Conservation (phyloP, 805 yeast genomes). For the Yarrowia phangngaensis region DNA sequence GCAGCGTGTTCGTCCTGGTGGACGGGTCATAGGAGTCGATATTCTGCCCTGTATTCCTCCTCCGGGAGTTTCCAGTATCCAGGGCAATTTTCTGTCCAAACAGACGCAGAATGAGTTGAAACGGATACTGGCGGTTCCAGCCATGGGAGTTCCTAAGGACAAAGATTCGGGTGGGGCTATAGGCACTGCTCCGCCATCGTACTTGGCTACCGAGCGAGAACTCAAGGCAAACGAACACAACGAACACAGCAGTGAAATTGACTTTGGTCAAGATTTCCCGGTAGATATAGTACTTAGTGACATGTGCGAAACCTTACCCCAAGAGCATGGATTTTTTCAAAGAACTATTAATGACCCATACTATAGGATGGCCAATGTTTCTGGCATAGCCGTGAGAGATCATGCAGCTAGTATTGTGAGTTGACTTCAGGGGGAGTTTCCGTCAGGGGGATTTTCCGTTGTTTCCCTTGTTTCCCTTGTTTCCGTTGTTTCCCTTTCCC, state of each 20-base stretch:
- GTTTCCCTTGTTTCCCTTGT: not conserved
- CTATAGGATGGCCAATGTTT: slow-evolving; percentile 88
- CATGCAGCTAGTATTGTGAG: slow-evolving; percentile 73
- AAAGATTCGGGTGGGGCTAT: slow-evolving; percentile 26
- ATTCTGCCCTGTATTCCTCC: slow-evolving; percentile 78
- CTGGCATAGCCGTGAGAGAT: slow-evolving; percentile 77
- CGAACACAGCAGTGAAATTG: slow-evolving; percentile 19
- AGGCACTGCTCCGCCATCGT: slow-evolving; percentile 27
- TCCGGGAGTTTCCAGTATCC: slow-evolving; percentile 69
- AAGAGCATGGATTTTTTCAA: slow-evolving; percentile 50
- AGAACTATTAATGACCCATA: slow-evolving; percentile 74
- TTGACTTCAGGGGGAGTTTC: too few relatives aligned
- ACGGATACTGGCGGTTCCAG: slow-evolving; percentile 33
- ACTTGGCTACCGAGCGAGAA: slow-evolving; percentile 36
- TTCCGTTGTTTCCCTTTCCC: not conserved
- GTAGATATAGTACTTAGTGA: slow-evolving; percentile 73
- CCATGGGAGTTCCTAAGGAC: slow-evolving; percentile 32
- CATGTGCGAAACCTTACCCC: slow-evolving; percentile 66
- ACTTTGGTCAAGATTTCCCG: slow-evolving; percentile 37
- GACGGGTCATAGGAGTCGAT: slow-evolving; percentile 76
- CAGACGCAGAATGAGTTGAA: slow-evolving; percentile 40
- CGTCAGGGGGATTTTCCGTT: not conserved
- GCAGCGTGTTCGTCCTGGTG: slow-evolving; percentile 48
- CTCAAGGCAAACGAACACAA: not conserved
- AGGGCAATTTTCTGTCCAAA: slow-evolving; percentile 75